These are phyloP conservation scores for Curvularia lunata DNA, from an alignment of 2,329 filamentous ascomycete species.

Conservation along the genomic window DNA sequence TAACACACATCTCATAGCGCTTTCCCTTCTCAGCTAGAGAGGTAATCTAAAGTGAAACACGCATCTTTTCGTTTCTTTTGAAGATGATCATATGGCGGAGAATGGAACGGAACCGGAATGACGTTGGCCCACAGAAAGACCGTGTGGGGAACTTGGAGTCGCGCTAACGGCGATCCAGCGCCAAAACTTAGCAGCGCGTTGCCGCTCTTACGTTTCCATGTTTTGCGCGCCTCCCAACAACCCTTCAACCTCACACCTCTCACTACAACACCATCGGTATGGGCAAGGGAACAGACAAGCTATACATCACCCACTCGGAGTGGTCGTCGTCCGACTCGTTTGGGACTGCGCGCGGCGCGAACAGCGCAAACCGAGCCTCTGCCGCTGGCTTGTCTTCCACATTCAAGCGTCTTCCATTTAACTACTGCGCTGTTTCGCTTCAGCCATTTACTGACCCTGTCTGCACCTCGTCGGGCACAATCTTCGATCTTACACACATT, in stretches of 20 bases:
- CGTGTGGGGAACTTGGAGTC: neutral
- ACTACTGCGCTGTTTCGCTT: constrained; percentile 94
- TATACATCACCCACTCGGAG: constrained; percentile 90
- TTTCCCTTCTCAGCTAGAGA: neutral
- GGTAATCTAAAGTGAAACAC: neutral
- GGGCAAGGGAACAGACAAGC: constrained; percentile 53
- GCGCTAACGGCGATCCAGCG: constrained; percentile 2
- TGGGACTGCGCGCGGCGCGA: constrained; percentile 77
- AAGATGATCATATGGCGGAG: neutral
- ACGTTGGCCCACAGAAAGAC: neutral
- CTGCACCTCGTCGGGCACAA: constrained; percentile 83
- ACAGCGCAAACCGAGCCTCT: constrained; percentile 62
- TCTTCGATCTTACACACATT: constrained; percentile 96
- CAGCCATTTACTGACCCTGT: constrained; percentile 96
- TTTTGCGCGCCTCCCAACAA: constrained; percentile 11
- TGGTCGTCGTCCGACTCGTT: constrained; percentile 93
- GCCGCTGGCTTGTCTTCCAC: constrained; percentile 60
- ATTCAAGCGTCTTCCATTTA: constrained; percentile 93
- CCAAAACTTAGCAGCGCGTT: constrained; percentile 15
- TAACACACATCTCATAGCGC: neutral
- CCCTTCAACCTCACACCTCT: neutral
- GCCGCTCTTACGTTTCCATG: constrained; percentile 7
- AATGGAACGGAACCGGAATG: neutral
- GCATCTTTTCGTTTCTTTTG: neutral
- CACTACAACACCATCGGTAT: constrained; percentile 22